A percentile compares a stretch with the other conserved stretches of the same genome.
phyloP scores from a whole-genome alignment of 2,329 filamentous ascomycete genomes.

The Pseudogymnoascus sp. region DNA sequence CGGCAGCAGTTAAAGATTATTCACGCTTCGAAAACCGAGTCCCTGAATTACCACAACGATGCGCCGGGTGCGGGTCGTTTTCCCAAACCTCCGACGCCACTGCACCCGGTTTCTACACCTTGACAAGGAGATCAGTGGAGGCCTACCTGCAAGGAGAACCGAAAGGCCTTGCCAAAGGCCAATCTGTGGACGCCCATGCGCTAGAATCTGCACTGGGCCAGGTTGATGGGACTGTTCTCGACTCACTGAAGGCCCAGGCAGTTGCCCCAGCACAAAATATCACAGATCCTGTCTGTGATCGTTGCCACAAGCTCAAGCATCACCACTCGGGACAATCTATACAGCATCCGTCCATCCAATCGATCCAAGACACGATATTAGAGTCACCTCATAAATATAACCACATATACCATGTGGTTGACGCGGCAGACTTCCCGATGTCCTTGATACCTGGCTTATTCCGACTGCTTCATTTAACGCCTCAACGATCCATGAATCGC shows the following conservation, averaged over 20 bases:
- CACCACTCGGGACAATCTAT: conserved; percentile 66
- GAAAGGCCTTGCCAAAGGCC: background rate
- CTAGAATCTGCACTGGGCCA: background rate
- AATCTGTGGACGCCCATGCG: background rate
- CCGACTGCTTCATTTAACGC: conserved; percentile 60
- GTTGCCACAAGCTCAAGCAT: conserved; percentile 76
- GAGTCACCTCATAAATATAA: conserved; percentile 88
- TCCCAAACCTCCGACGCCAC: conserved; percentile 46
- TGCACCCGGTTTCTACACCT: conserved; percentile 49
- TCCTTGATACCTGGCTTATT: conserved; percentile 76
- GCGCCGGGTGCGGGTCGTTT: conserved; percentile 57
- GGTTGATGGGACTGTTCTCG: background rate
- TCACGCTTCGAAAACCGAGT: background rate
- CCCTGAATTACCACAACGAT: conserved; percentile 44
- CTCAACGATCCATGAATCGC: conserved; percentile 71
- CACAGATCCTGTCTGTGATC: conserved; percentile 64
- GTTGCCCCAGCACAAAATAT: conserved; percentile 13
- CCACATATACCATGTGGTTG: conserved; percentile 89
- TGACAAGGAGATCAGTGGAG: conserved; percentile 43
- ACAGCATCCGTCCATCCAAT: conserved; percentile 70
- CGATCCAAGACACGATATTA: conserved; percentile 73
- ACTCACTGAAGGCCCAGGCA: background rate
- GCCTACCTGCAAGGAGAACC: conserved; percentile 35
- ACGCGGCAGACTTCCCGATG: conserved; percentile 95
- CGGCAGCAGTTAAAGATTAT: background rate